Conservation (phyloP, 75 land plant genomes). For the Sequoiadendron giganteum region DNA sequence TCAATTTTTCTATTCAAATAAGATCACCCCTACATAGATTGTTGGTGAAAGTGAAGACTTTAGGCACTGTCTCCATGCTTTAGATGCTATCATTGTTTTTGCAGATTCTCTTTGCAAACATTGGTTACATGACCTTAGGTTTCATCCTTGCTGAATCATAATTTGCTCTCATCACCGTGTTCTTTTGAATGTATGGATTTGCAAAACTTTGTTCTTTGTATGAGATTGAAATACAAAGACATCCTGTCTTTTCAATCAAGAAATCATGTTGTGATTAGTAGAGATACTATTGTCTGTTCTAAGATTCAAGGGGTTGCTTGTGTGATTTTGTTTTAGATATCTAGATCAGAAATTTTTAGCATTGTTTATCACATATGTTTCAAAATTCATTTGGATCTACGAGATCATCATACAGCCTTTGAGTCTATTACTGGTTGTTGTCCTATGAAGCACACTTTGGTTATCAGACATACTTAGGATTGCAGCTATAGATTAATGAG, state of each 20-base stretch:
- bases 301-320: not conserved
- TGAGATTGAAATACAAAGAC: not conserved
- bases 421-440: not conserved
- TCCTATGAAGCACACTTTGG: not conserved
- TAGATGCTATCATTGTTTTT: not conserved
- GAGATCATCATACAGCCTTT: not conserved
- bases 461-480: not conserved
- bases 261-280: not conserved
- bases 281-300: not conserved
- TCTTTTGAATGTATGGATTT: not conserved
- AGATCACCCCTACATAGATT: no score
- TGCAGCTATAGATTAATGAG: not conserved
- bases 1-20: not conserved
- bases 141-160: not conserved
- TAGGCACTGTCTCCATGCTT: not conserved
- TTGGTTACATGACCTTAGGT: not conserved
- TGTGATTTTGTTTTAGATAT: not conserved
- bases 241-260: not conserved
- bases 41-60: no score
- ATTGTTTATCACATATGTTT: not conserved
- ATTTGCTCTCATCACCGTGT: not conserved
- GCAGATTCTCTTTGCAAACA: not conserved
- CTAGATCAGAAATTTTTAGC: not conserved
- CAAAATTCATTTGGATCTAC: not conserved
- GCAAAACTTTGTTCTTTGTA: not conserved